A percentile compares a stretch with the other conserved stretches of the same genome.
These are phyloP conservation scores for Craterostigma plantagineum DNA, from an alignment of 257 asterid genomes.

Conservation along the genomic window DNA sequence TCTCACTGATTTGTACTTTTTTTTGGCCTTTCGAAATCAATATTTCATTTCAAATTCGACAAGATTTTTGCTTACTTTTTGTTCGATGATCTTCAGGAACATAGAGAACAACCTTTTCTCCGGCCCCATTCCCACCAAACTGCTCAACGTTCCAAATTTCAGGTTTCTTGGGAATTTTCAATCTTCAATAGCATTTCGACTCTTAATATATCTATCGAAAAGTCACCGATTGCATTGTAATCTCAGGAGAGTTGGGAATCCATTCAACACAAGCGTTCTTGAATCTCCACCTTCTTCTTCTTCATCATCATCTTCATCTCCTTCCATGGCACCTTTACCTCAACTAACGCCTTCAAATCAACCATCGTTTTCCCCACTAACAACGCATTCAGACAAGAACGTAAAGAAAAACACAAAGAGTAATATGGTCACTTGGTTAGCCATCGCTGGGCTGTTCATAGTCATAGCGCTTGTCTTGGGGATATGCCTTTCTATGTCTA, in stretches of 20 bases:
- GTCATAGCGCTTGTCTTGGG: constrained; percentile 24
- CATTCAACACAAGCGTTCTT: constrained; percentile 63
- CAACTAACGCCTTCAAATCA: constrained; percentile 14
- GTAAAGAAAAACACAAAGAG: constrained; percentile 12
- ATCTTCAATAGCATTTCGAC: not conserved
- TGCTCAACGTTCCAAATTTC: constrained; percentile 58
- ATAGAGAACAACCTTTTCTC: constrained; percentile 78
- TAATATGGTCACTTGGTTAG: constrained; percentile 28
- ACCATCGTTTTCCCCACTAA: constrained; percentile 22
- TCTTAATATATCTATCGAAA: not conserved
- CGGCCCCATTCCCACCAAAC: constrained; percentile 66
- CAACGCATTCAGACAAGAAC: constrained; percentile 19
- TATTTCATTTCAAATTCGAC: constrained; percentile 2
- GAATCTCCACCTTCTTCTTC: constrained; percentile 75
- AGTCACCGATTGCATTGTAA: not conserved
- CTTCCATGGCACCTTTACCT: constrained; percentile 39
- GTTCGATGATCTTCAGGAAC: constrained; percentile 45
- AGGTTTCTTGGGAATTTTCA: constrained; percentile 22
- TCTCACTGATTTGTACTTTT: constrained; percentile 47
- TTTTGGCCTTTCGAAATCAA: constrained; percentile 3
- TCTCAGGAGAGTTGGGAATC: constrained; percentile 65
- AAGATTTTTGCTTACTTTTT: constrained; percentile 1
- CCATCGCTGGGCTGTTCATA: constrained; percentile 28
- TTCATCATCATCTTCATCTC: constrained; percentile 29
- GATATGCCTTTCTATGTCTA: constrained; percentile 27